Conservation (phyloP, 371 early-diverging fungal genomes). For the Mortierella sp. region DNA sequence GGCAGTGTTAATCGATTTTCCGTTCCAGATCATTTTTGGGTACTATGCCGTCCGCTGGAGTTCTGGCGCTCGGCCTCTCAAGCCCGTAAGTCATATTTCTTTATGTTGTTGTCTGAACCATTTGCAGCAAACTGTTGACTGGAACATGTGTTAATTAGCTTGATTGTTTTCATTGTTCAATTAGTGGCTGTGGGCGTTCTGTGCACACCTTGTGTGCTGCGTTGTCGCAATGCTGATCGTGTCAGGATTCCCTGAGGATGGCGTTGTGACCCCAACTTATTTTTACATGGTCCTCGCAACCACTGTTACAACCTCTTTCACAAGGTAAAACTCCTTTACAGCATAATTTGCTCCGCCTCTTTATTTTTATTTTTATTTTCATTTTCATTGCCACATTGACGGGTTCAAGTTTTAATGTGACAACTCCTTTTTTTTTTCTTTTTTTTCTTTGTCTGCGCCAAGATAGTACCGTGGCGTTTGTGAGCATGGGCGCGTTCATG, state of each 20-base stretch:
- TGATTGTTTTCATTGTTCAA: background rate
- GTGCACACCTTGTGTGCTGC: slow-evolving; percentile 85
- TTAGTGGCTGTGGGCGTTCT: slow-evolving; percentile 94
- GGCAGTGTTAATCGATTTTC: slow-evolving; percentile 95
- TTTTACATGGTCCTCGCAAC: slow-evolving; percentile 84
- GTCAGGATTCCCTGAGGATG: slow-evolving; percentile 76
- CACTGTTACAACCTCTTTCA: slow-evolving; percentile 90
- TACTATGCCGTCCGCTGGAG: slow-evolving; percentile 98
- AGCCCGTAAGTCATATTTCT: slow-evolving; percentile 75
- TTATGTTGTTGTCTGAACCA: background rate
- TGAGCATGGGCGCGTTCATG: slow-evolving; percentile 95
- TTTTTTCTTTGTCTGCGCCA: background rate
- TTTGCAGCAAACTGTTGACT: background rate
- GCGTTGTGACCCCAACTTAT: slow-evolving; percentile 76
- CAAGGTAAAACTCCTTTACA: slow-evolving; percentile 39
- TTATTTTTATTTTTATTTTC: background rate
- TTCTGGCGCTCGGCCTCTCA: slow-evolving; percentile 85
- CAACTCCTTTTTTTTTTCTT: background rate
- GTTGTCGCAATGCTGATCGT: slow-evolving; percentile 89
- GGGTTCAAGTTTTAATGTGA: background rate
- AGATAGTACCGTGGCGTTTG: slow-evolving; percentile 93
- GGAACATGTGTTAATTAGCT: background rate
- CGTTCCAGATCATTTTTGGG: slow-evolving; percentile 95
- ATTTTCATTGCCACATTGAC: background rate
- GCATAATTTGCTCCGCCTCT: slow-evolving; percentile 25